Conservation (phyloP, 2,329 filamentous ascomycete genomes). For the Hymenoscyphus fraxineus region DNA sequence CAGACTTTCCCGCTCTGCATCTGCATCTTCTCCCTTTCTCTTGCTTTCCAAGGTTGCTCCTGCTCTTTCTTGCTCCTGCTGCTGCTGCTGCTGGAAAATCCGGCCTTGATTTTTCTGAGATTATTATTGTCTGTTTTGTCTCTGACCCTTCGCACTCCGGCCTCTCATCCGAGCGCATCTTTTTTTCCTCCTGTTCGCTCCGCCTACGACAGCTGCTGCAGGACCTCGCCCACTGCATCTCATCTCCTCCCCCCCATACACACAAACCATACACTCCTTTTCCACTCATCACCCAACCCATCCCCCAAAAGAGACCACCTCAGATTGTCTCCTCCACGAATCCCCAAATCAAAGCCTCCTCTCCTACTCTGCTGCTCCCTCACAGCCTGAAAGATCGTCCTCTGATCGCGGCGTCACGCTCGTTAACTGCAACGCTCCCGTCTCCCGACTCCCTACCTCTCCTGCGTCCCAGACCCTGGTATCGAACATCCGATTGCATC, state of each 20-base stretch:
- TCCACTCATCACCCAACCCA: conserved; percentile 6
- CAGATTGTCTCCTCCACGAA: background rate
- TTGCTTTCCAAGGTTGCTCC: background rate
- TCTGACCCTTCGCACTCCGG: background rate
- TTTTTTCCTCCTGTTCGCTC: background rate
- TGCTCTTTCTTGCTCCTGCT: background rate
- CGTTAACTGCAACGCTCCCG: conserved; percentile 23
- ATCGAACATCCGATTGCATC: conserved; percentile 7
- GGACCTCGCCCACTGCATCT: conserved; percentile 11
- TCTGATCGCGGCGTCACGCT: conserved; percentile 29
- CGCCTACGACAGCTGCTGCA: background rate
- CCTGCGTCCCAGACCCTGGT: background rate
- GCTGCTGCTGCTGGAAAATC: background rate
- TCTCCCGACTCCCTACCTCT: conserved; percentile 2
- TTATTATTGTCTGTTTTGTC: background rate
- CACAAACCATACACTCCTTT: conserved; percentile 28
- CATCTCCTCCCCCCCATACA: conserved; percentile 15
- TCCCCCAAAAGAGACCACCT: background rate
- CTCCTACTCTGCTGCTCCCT: background rate
- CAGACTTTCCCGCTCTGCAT: background rate
- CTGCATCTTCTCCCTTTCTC: background rate
- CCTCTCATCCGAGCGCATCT: background rate
- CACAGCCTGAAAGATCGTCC: conserved; percentile 25
- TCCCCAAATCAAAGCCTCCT: background rate
- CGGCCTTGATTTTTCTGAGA: background rate